These are phyloP conservation scores for Prototheca cutis DNA, from an alignment of 163 green algal genomes.

Conservation along the genomic window DNA sequence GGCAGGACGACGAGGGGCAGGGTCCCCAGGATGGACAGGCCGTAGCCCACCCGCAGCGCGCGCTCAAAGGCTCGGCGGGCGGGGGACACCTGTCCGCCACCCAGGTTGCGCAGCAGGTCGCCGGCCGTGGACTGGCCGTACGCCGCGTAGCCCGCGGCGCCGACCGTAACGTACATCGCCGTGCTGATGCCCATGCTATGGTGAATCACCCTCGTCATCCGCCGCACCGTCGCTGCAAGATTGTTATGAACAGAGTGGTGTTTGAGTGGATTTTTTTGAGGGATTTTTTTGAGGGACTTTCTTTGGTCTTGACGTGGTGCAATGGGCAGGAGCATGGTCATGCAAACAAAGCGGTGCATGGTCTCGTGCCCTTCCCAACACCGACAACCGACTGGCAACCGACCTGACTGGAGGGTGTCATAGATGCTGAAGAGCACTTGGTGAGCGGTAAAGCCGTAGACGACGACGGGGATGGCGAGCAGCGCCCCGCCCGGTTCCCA, in stretches of 20 bases:
- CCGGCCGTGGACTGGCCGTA: slow-evolving; percentile 54
- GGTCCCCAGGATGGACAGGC: slow-evolving; percentile 57
- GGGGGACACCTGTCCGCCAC: slow-evolving; percentile 29
- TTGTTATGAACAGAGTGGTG: no score
- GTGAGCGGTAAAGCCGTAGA: slow-evolving; percentile 71
- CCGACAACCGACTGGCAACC: no score
- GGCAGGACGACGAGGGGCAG: slow-evolving; percentile 54
- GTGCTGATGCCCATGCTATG: slow-evolving; percentile 16
- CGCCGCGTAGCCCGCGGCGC: slow-evolving; percentile 52
- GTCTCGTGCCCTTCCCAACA: no score
- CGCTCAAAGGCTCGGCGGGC: slow-evolving; percentile 47
- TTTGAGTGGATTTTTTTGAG: no score
- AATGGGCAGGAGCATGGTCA: no score
- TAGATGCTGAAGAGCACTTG: slow-evolving; percentile 51
- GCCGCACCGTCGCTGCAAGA: slow-evolving; percentile 12
- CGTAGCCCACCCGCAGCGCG: slow-evolving; percentile 52
- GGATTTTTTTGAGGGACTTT: no score
- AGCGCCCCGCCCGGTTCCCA: slow-evolving; percentile 57
- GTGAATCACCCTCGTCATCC: slow-evolving; percentile 48
- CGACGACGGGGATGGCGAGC: slow-evolving; percentile 67
- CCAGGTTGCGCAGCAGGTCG: slow-evolving; percentile 72
- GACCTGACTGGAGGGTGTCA: slow-evolving; percentile 23
- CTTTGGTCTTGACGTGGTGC: no score
- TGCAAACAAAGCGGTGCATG: no score
- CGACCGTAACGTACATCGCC: slow-evolving; percentile 60